A percentile compares a stretch with the other conserved stretches of the same genome.
These are phyloP conservation scores for Candida pseudocylindracea DNA, from an alignment of 1,139 yeast genomes.

Conservation along the genomic window DNA sequence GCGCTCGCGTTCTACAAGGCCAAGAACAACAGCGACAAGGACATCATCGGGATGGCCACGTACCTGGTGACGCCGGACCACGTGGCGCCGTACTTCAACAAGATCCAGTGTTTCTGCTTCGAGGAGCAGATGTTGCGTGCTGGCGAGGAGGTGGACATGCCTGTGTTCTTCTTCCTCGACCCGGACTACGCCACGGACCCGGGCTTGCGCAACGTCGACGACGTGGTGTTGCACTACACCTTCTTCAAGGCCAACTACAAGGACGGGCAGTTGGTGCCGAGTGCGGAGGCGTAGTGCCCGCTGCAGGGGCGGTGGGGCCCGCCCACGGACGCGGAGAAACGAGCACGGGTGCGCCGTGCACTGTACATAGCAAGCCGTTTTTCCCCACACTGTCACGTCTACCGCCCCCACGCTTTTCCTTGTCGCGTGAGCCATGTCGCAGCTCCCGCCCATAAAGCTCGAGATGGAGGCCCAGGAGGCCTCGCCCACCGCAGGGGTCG, in stretches of 20 bases:
- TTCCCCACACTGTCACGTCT: too few species aligned
- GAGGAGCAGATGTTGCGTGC: slow-evolving; percentile 89
- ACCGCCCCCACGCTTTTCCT: too few species aligned
- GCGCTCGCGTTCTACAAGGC: slow-evolving; percentile 94
- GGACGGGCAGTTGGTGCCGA: slow-evolving; percentile 20
- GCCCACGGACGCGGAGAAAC: too few species aligned
- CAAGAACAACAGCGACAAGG: slow-evolving; percentile 63
- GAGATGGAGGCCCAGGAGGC: too few species aligned
- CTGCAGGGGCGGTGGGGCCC: too few species aligned
- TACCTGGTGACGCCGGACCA: slow-evolving; percentile 92
- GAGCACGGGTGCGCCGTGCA: too few species aligned
- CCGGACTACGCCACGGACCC: slow-evolving; percentile 97
- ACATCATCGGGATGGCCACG: slow-evolving; percentile 95
- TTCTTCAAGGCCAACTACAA: slow-evolving; percentile 53
- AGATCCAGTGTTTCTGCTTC: slow-evolving; percentile 94
- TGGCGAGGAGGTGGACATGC: slow-evolving; percentile 99
- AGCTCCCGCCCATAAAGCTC: too few species aligned
- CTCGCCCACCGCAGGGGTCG: too few species aligned
- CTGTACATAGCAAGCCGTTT: too few species aligned
- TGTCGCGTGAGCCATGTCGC: too few species aligned
- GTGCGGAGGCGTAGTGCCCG: too few species aligned
- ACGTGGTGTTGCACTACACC: slow-evolving; percentile 77
- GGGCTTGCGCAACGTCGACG: slow-evolving; percentile 74
- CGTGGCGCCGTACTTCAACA: slow-evolving; percentile 89
- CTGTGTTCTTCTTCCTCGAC: slow-evolving; percentile 92